phyloP scores from a whole-genome alignment of 2,329 filamentous ascomycete genomes.

The Tricladium varicosporioides region DNA sequence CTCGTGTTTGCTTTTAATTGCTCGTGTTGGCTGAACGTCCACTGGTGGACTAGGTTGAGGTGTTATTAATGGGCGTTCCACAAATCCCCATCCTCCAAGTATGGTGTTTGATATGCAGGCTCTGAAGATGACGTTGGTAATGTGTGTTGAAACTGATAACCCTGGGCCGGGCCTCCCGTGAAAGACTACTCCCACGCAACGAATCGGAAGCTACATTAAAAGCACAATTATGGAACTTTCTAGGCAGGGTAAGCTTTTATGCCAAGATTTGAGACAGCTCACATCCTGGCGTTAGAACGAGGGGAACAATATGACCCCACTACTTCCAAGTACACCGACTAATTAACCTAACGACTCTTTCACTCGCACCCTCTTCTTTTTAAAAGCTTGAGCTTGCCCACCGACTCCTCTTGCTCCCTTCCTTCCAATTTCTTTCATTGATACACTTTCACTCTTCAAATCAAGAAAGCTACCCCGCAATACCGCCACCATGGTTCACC shows the following conservation, averaged over 20 bases:
- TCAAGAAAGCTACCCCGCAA: not conserved
- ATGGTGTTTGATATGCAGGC: not conserved
- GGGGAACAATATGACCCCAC: not conserved
- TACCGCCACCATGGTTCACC: slow-evolving; percentile 45
- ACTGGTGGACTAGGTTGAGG: no score
- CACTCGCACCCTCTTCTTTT: not conserved
- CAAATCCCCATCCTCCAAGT: not conserved
- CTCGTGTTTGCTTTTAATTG: no score
- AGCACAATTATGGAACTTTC: not conserved
- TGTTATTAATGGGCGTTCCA: no score
- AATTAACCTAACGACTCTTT: slow-evolving; percentile 5
- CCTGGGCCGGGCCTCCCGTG: not conserved
- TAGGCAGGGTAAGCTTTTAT: slow-evolving; percentile 7
- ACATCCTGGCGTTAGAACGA: not conserved
- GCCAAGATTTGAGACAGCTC: slow-evolving; percentile 15
- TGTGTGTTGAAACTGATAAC: not conserved
- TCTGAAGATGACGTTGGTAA: not conserved
- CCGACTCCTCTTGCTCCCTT: not conserved
- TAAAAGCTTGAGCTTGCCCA: not conserved
- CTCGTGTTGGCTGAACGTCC: no score
- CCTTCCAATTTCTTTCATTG: not conserved
- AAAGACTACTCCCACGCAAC: not conserved
- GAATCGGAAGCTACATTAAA: not conserved
- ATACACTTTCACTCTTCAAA: not conserved
- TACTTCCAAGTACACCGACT: not conserved